Evolutionary conservation across 1,139 yeast species (phyloP), one percentile per base, ranked within the genome.

Genomic region (Spathaspora sp.): DNA sequence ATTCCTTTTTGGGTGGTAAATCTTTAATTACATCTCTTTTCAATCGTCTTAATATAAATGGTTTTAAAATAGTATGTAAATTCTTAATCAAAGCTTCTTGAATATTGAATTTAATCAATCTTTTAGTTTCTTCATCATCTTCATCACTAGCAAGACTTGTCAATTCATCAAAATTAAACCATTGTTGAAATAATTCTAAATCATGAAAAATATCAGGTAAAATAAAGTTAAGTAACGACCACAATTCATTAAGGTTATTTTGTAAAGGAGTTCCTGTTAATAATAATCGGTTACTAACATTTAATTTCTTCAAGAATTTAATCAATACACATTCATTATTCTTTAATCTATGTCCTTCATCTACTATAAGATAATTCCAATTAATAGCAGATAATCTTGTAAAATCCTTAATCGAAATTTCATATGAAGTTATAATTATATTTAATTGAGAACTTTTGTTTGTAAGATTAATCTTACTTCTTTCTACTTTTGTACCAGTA

Each of bases 241-340:
- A 91, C 38, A 91, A 69, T 63, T 91, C 99, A 44, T 85, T 80
- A 47, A 91, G 69, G 59, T 90, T 91, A 61, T 91, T 91, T 61
- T 91, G 99, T 42, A 91, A 69, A 0, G 99, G 98, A 0, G 99
- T 91, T 15, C 98, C 98, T 0, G 98, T 91, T 13, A 91, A 70
- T 36, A 91, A 68, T 43, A 91, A 68, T 50, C 97, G 71, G 59
- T 91, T 91, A 1, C 80, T 71, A 0, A 84, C 83, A 29, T 79
- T 71, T 27, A 89, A 72, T 53, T 75, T 76, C 57, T 89, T 90
- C 53, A 91, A 73, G 51, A 83, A 82, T 46, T 77, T 77, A 46
- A 91, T 85, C 51, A 91, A 71, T 52, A 83, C 70, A 61, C 96
- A 87, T 55, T 90, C 83, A 54, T 83, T 79, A 60, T 91, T 91